Evolutionary conservation across 441 rosid genomes (phyloP).

Genomic region (Croton setiger): DNA sequence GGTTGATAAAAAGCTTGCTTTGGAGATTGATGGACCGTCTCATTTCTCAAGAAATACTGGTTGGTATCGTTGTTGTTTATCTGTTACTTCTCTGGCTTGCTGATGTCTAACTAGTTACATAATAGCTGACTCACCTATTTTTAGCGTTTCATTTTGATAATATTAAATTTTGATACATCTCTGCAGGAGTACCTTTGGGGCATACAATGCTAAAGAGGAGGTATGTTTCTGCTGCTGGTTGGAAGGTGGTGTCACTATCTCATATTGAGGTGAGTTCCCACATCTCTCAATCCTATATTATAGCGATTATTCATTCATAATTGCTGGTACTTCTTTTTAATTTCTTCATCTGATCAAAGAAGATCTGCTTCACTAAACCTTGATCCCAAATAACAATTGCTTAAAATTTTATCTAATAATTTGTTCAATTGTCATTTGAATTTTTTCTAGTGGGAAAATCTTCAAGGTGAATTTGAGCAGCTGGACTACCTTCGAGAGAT

Average conservation of each 20-base stretch:
- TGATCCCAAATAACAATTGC: background rate
- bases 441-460: slow-evolving; percentile 73
- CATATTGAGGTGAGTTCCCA: slow-evolving; percentile 62
- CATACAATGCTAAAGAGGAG: slow-evolving; percentile 80
- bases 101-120: slow-evolving; percentile 15
- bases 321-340: background rate
- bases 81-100: slow-evolving; percentile 3
- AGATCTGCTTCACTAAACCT: no score
- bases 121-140: background rate
- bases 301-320: no score
- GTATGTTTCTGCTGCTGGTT: slow-evolving; percentile 83
- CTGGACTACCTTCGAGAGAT: slow-evolving; percentile 66
- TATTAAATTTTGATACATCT: slow-evolving; percentile 10
- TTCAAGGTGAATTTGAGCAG: slow-evolving; percentile 72
- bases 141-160: slow-evolving; percentile 1
- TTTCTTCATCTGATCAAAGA: background rate
- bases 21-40: slow-evolving; percentile 95
- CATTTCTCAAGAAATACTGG: slow-evolving; percentile 93
- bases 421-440: no score
- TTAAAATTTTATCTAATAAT: no score
- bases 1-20: slow-evolving; percentile 73
- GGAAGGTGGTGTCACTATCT: slow-evolving; percentile 78
- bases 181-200: slow-evolving; percentile 72
- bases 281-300: slow-evolving; percentile 1
- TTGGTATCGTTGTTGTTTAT: slow-evolving; percentile 26